A percentile compares a stretch with the other conserved stretches of the same genome.
Conservation (phyloP, 306 rosid genomes). For the Abrus precatorius region DNA sequence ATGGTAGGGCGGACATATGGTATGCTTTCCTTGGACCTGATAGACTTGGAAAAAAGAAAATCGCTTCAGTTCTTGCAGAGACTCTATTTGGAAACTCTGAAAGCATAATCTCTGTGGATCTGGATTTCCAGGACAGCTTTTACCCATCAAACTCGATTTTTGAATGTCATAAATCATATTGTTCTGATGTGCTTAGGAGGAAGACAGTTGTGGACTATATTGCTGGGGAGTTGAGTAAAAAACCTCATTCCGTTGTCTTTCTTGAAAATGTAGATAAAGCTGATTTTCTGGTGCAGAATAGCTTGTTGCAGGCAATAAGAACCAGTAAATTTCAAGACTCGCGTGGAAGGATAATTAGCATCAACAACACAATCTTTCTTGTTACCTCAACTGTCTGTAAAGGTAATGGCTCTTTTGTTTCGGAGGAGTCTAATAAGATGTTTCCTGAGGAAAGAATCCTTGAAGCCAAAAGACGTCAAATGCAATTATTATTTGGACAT, state of each 20-base stretch:
- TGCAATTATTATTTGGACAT: slow-evolving; percentile 60
- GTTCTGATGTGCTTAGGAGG: slow-evolving; percentile 66
- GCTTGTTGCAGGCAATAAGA: slow-evolving; percentile 74
- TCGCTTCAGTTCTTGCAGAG: slow-evolving; percentile 77
- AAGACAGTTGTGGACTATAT: slow-evolving; percentile 74
- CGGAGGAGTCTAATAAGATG: slow-evolving; percentile 35
- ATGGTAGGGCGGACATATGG: slow-evolving; percentile 75
- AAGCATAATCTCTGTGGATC: slow-evolving; percentile 72
- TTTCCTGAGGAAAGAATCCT: slow-evolving; percentile 80
- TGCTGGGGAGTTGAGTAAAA: slow-evolving; percentile 81
- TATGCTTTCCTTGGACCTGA: slow-evolving; percentile 85
- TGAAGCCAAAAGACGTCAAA: slow-evolving; percentile 74
- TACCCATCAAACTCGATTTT: slow-evolving; percentile 60
- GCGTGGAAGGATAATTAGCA: slow-evolving; percentile 75
- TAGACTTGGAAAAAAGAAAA: slow-evolving; percentile 77
- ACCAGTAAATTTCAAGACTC: slow-evolving; percentile 83
- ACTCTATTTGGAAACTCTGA: slow-evolving; percentile 65
- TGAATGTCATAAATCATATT: slow-evolving; percentile 55
- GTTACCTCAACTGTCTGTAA: slow-evolving; percentile 52
- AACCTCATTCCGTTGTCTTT: slow-evolving; percentile 68
- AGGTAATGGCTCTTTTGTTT: slow-evolving; percentile 46
- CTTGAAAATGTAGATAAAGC: slow-evolving; percentile 84
- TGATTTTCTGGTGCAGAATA: slow-evolving; percentile 69
- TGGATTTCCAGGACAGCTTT: slow-evolving; percentile 56
- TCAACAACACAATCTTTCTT: slow-evolving; percentile 65